Conservation (phyloP, 2,329 filamentous ascomycete species). For the Ophiostoma sp. region DNA sequence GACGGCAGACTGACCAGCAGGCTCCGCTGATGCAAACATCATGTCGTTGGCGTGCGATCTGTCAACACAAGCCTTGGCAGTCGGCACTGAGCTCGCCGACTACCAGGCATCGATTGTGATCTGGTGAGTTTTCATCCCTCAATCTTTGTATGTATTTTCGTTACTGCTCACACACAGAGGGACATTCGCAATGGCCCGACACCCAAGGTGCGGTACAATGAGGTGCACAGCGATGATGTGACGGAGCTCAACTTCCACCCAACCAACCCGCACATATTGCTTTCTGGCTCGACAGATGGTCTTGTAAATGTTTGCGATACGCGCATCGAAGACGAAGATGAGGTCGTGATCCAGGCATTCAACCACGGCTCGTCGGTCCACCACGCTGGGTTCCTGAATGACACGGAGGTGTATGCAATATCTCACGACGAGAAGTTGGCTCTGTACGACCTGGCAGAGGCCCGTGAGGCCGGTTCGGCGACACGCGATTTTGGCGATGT, state of each 20-base stretch:
- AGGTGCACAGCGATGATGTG: conserved; percentile 68
- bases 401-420: conserved; percentile 66
- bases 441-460: conserved; percentile 68
- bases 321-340: conserved; percentile 70
- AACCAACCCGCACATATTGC: conserved; percentile 58
- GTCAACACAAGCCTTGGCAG: conserved; percentile 61
- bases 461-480: conserved; percentile 59
- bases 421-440: conserved; percentile 78
- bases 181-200: conserved; percentile 55
- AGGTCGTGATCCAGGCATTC: conserved; percentile 73
- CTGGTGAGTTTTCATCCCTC: conserved; percentile 48
- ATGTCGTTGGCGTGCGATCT: conserved; percentile 65
- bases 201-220: conserved; percentile 57
- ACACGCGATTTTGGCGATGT: conserved; percentile 67
- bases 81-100: conserved; percentile 71
- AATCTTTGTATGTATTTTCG: conserved; percentile 13
- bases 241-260: conserved; percentile 67
- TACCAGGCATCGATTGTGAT: conserved; percentile 61
- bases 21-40: conserved; percentile 41
- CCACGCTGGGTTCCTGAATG: conserved; percentile 68
- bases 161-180: conserved; percentile 42
- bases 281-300: conserved; percentile 78
- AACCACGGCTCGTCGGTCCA: conserved; percentile 76
- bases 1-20: conserved; percentile 24
- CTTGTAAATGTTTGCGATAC: conserved; percentile 77